A percentile compares a stretch with the other conserved stretches of the same genome.
Evolutionary conservation across 768 basidiomycete genomes (phyloP).

Genomic region (Leccinum boreale): DNA sequence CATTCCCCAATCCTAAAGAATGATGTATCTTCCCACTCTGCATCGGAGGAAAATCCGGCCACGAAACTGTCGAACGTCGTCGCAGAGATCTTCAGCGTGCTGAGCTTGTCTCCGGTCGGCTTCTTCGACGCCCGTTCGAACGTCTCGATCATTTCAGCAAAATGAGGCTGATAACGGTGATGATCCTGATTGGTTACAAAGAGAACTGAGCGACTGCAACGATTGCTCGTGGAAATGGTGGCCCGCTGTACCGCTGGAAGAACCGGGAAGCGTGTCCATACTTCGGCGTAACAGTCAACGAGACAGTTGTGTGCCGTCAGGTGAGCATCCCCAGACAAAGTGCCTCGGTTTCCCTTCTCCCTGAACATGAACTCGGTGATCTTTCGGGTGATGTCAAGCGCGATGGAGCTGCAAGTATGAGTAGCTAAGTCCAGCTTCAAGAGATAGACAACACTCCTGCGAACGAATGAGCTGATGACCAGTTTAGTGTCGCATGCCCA

Average conservation of each 20-base stretch:
- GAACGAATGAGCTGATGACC: conserved; percentile 45
- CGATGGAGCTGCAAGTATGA: conserved; percentile 40
- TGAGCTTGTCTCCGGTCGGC: conserved; percentile 45
- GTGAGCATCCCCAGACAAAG: conserved; percentile 14
- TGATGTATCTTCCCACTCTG: conserved; percentile 30
- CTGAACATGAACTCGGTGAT: conserved; percentile 57
- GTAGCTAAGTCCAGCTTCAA: conserved; percentile 36
- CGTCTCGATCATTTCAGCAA: conserved; percentile 39
- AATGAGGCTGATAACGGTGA: conserved; percentile 38
- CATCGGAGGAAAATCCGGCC: neutral
- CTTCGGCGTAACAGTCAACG: conserved; percentile 52
- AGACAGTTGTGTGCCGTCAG: conserved; percentile 44
- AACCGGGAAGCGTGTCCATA: conserved; percentile 61
- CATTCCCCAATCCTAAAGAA: conserved; percentile 52
- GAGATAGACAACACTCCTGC: conserved; percentile 41
- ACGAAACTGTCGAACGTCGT: conserved; percentile 26
- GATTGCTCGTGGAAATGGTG: conserved; percentile 35
- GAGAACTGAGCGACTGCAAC: conserved; percentile 34
- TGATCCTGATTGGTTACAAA: conserved; percentile 42
- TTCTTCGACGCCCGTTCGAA: conserved; percentile 53
- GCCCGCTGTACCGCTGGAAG: conserved; percentile 47
- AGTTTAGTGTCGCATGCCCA: conserved; percentile 24
- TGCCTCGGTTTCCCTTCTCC: conserved; percentile 34
- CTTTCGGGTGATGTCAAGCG: conserved; percentile 52
- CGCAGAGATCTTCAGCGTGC: conserved; percentile 32